Evolutionary conservation across 2,329 filamentous ascomycete species (phyloP).

Genomic region (Colletotrichum filicis): DNA sequence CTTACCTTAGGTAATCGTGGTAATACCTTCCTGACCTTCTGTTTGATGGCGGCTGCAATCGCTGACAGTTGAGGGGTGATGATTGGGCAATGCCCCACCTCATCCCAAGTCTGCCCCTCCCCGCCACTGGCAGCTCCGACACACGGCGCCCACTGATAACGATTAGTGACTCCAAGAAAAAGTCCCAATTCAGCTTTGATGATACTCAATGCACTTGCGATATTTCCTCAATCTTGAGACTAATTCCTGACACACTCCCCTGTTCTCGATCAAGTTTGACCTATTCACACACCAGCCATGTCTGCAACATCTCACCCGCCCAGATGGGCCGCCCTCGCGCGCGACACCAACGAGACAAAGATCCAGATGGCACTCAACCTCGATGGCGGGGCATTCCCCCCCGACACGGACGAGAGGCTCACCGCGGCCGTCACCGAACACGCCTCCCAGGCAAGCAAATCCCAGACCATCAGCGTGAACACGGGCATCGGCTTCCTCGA

Average conservation of each 20-base stretch:
- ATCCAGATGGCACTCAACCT: constrained; percentile 93
- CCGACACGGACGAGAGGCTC: constrained; percentile 68
- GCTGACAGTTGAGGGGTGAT: constrained; percentile 11
- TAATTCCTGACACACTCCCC: not conserved
- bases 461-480: constrained; percentile 87
- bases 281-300: constrained; percentile 1
- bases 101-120: not conserved
- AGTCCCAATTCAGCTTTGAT: not conserved
- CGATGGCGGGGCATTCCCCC: constrained; percentile 84
- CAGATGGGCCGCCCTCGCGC: constrained; percentile 82
- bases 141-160: constrained; percentile 18
- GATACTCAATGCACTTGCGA: not conserved
- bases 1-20: too few species aligned
- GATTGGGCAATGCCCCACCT: constrained; percentile 34
- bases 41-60: not conserved
- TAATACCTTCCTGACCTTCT: too few species aligned
- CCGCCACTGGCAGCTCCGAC: constrained; percentile 27
- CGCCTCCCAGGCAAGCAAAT: constrained; percentile 84
- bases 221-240: not conserved
- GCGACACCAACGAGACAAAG: constrained; percentile 98
- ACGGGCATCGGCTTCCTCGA: constrained; percentile 98
- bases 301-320: constrained; percentile 38
- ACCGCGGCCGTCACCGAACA: constrained; percentile 67
- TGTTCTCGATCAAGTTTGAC: not conserved
- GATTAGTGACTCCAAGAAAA: constrained; percentile 22